Evolutionary conservation across 441 rosid genomes (phyloP).

Genomic region (Eutrema salsugineum): DNA sequence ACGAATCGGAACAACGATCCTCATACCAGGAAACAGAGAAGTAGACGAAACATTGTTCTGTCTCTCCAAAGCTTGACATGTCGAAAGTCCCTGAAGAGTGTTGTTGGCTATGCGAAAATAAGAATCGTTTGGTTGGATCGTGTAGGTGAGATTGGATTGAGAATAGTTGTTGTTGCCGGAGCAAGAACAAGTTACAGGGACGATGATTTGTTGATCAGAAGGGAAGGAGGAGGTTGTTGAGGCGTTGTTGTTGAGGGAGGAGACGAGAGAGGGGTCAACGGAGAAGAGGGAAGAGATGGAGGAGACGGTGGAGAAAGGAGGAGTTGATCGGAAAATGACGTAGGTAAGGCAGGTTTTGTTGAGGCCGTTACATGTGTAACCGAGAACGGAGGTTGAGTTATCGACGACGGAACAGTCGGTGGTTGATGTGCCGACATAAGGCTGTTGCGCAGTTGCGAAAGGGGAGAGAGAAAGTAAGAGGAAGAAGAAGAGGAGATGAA

Average conservation of each 20-base stretch:
- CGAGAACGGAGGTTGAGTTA: conserved; percentile 47
- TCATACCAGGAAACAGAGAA: conserved; percentile 33
- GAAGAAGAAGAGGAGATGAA: background rate
- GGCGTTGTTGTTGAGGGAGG: conserved; percentile 44
- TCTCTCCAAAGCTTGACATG: conserved; percentile 61
- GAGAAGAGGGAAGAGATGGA: conserved; percentile 57
- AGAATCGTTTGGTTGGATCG: conserved; percentile 30
- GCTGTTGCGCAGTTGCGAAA: conserved; percentile 58
- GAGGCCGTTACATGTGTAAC: conserved; percentile 71
- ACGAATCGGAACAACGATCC: conserved; percentile 49
- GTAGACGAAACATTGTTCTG: conserved; percentile 32
- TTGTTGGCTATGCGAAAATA: conserved; percentile 43
- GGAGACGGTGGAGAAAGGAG: conserved; percentile 46
- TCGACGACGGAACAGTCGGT: conserved; percentile 36
- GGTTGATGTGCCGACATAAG: conserved; percentile 47
- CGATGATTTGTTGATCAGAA: conserved; percentile 47
- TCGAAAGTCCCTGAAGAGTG: conserved; percentile 68
- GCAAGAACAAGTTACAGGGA: conserved; percentile 75
- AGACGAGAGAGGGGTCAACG: conserved; percentile 43
- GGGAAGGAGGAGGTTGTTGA: conserved; percentile 37
- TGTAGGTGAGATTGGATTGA: conserved; percentile 54
- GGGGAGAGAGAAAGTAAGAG: conserved; percentile 11
- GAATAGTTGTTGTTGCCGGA: conserved; percentile 37
- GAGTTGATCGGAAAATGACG: conserved; percentile 54
- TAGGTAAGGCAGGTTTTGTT: conserved; percentile 54